phyloP scores from a whole-genome alignment of 192 early-diverging fungal species.

The Linnemannia hyalina region DNA sequence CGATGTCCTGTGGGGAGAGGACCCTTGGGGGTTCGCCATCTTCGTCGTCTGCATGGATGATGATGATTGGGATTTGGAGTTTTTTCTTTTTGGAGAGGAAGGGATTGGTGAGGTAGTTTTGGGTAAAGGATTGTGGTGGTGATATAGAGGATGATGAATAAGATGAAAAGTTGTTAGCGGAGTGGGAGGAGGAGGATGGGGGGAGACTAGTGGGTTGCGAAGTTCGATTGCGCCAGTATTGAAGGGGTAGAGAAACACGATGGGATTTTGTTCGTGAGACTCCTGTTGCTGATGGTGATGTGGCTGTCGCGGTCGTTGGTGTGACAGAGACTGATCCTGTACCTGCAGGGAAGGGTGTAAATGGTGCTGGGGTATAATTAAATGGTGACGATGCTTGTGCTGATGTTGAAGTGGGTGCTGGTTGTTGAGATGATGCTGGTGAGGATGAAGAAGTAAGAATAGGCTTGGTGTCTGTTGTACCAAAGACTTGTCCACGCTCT shows the following conservation, averaged over 20 bases:
- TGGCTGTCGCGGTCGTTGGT: background rate
- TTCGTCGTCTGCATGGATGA: slow-evolving; percentile 47
- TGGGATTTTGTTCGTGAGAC: slow-evolving; percentile 13
- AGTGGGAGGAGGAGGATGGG: background rate
- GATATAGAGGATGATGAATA: background rate
- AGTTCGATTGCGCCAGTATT: slow-evolving; percentile 30
- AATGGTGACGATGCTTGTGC: background rate
- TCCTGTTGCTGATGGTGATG: background rate
- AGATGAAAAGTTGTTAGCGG: background rate
- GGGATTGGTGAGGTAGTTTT: slow-evolving; percentile 14
- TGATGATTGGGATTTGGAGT: slow-evolving; percentile 34
- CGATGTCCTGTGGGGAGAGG: slow-evolving; percentile 32
- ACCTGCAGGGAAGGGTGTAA: background rate
- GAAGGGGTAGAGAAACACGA: slow-evolving; percentile 18
- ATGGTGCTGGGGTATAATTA: background rate
- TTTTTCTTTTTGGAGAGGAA: slow-evolving; percentile 41
- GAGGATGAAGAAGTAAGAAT: background rate
- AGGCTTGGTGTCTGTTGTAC: background rate
- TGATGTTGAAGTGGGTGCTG: background rate
- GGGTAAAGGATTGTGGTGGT: slow-evolving; percentile 11
- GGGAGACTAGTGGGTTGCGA: background rate
- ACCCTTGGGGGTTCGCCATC: slow-evolving; percentile 34
- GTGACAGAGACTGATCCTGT: slow-evolving; percentile 8
- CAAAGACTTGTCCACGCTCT: background rate
- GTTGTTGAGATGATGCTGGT: background rate